Evolutionary conservation across 495 filamentous ascomycete species (phyloP).

Genomic region (Hapsidospora chrysogenum): DNA sequence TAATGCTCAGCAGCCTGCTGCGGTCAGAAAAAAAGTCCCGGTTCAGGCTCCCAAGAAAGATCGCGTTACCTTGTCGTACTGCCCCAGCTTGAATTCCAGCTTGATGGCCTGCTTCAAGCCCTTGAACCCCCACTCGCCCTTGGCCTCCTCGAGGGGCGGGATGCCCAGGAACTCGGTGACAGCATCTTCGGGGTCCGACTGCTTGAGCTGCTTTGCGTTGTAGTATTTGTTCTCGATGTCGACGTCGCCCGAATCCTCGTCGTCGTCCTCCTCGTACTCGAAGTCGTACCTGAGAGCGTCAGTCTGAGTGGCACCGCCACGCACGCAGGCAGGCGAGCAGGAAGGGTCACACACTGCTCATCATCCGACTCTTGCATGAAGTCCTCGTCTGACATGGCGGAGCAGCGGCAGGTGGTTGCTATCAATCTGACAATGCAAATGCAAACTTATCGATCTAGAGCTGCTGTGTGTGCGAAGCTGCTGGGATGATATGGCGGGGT

Average conservation of each 20-base stretch:
- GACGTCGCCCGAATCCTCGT: conserved; percentile 73
- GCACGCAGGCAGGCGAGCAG: not conserved
- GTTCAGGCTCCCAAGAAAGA: not conserved
- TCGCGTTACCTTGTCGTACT: conserved; percentile 59
- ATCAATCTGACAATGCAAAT: too few relatives aligned
- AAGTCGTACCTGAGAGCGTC: conserved; percentile 62
- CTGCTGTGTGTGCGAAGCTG: too few relatives aligned
- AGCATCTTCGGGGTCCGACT: conserved; percentile 68
- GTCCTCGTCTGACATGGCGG: conserved; percentile 62
- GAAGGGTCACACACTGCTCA: conserved; percentile 42
- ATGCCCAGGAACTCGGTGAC: conserved; percentile 83
- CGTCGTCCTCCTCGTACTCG: conserved; percentile 85
- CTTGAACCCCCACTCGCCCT: conserved; percentile 98
- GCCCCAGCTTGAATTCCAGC: conserved; percentile 74
- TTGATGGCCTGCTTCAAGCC: conserved; percentile 96
- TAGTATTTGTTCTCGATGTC: conserved; percentile 99
- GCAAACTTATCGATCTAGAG: too few relatives aligned
- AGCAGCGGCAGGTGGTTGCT: too few relatives aligned
- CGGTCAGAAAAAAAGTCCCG: conserved; percentile 1
- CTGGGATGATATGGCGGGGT: too few relatives aligned
- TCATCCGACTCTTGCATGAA: conserved; percentile 98
- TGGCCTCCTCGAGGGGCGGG: conserved; percentile 65
- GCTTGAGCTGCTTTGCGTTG: conserved; percentile 95
- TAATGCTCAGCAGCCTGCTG: conserved; percentile 86
- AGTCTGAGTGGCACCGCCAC: too few relatives aligned